These are phyloP conservation scores for Metschnikowia shivogae DNA, from an alignment of 805 yeast species.

Conservation along the genomic window DNA sequence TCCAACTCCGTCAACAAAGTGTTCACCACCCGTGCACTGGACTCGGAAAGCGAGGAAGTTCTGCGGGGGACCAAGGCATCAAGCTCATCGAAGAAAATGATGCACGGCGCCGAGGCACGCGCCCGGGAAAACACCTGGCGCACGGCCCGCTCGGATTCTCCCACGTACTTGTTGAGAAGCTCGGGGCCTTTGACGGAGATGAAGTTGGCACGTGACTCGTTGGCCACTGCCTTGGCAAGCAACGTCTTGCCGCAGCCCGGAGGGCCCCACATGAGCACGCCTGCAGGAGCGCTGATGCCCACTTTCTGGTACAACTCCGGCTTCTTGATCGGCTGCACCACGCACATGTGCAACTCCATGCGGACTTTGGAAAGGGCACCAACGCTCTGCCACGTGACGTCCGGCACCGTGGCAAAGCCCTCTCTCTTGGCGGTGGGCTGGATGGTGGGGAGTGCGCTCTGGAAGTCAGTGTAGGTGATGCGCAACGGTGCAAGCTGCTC, in stretches of 20 bases:
- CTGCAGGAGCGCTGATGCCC: slow-evolving; percentile 95
- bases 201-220: slow-evolving; percentile 93
- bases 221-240: slow-evolving; percentile 95
- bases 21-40: slow-evolving; percentile 90
- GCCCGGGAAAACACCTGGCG: slow-evolving; percentile 92
- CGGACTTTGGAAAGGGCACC: slow-evolving; percentile 83
- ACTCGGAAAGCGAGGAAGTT: slow-evolving; percentile 82
- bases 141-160: slow-evolving; percentile 92
- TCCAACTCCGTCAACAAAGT: slow-evolving; percentile 92
- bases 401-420: slow-evolving; percentile 98
- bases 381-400: slow-evolving; percentile 91
- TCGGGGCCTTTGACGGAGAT: slow-evolving; percentile 97
- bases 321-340: slow-evolving; percentile 90
- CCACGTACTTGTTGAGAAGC: slow-evolving; percentile 87
- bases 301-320: slow-evolving; percentile 88
- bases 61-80: slow-evolving; percentile 96
- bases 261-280: slow-evolving; percentile 98
- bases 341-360: slow-evolving; percentile 92
- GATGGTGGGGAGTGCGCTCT: slow-evolving; percentile 81
- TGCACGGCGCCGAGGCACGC: slow-evolving; percentile 88
- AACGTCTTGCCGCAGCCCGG: slow-evolving; percentile 99
- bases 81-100: slow-evolving; percentile 91
- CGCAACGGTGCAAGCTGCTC: slow-evolving; percentile 74
- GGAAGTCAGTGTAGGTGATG: slow-evolving; percentile 75
- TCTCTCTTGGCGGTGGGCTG: slow-evolving; percentile 98